Percentiles rank a stretch among this genome's conserved stretches.
phyloP scores from a whole-genome alignment of 805 yeast genomes.

The Candida maesae region DNA sequence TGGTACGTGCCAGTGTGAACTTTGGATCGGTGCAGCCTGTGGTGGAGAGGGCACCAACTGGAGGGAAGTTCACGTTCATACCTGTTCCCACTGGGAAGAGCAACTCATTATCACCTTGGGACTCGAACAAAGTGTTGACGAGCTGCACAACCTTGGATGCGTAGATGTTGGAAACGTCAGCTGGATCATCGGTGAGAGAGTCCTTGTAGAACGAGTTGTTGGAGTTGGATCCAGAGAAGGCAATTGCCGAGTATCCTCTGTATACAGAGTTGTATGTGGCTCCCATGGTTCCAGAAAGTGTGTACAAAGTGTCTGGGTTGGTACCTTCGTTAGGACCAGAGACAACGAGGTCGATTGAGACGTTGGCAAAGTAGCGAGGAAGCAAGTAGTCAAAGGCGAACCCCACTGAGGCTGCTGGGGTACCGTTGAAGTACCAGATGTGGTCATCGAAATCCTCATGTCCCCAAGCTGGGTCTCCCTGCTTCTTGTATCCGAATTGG shows the following conservation, averaged over 20 bases:
- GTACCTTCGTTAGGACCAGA: constrained; percentile 53
- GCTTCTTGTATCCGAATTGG: constrained; percentile 43
- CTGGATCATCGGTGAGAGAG: constrained; percentile 66
- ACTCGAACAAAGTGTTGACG: constrained; percentile 34
- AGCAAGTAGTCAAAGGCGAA: constrained; percentile 44
- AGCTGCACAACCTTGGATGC: constrained; percentile 38
- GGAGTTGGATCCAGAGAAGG: constrained; percentile 45
- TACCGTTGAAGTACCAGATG: constrained; percentile 53
- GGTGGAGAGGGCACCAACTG: constrained; percentile 37
- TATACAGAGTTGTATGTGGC: constrained; percentile 44
- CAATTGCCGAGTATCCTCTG: constrained; percentile 47
- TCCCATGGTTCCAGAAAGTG: constrained; percentile 50
- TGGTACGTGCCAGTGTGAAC: constrained; percentile 42
- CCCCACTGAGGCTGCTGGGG: constrained; percentile 51
- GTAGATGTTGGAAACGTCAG: constrained; percentile 42
- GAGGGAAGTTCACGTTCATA: constrained; percentile 46
- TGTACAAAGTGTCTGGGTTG: constrained; percentile 40
- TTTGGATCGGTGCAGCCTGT: constrained; percentile 39
- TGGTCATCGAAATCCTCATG: constrained; percentile 40
- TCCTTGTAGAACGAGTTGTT: constrained; percentile 72
- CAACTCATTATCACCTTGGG: constrained; percentile 35
- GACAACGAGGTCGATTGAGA: constrained; percentile 44
- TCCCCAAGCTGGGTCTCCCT: constrained; percentile 55
- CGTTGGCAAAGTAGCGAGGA: constrained; percentile 42
- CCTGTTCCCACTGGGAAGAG: constrained; percentile 43